These are phyloP conservation scores for Triadica sebifera DNA, from an alignment of 345 rosid species.

Conservation along the genomic window DNA sequence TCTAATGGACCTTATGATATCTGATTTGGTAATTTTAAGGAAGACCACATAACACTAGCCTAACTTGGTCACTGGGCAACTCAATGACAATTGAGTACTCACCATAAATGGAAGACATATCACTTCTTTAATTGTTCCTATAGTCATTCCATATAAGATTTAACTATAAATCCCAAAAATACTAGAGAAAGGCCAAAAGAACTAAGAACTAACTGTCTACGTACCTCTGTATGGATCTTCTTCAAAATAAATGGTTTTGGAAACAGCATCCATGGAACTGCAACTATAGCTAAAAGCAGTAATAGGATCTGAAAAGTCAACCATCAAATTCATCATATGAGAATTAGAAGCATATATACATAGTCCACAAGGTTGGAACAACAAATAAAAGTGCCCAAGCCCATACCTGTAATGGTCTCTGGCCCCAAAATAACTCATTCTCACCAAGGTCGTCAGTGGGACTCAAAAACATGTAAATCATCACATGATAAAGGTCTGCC, in stretches of 20 bases:
- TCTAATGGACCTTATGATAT: neutral
- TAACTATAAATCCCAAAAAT: neutral
- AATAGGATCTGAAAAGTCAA: slow-evolving; percentile 63
- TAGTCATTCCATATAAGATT: slow-evolving; percentile 10
- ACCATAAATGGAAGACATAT: neutral
- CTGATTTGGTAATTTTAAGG: neutral
- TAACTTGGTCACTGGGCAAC: neutral
- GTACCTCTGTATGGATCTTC: slow-evolving; percentile 80
- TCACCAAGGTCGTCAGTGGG: slow-evolving; percentile 91
- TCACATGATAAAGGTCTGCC: slow-evolving; percentile 98
- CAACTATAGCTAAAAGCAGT: slow-evolving; percentile 71
- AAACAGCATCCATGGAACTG: slow-evolving; percentile 98
- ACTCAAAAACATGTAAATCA: slow-evolving; percentile 98
- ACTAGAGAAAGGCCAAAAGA: slow-evolving; percentile 18
- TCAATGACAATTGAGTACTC: slow-evolving; percentile 67
- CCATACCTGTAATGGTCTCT: slow-evolving; percentile 84
- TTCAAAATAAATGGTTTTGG: slow-evolving; percentile 91
- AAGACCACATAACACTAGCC: neutral
- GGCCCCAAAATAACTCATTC: slow-evolving; percentile 90
- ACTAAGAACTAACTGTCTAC: slow-evolving; percentile 20
- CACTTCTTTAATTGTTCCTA: slow-evolving; percentile 6
- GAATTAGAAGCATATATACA: slow-evolving; percentile 34
- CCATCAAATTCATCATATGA: slow-evolving; percentile 15
- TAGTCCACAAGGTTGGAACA: slow-evolving; percentile 9
- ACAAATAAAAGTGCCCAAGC: slow-evolving; percentile 22